Percentiles rank a stretch among this genome's conserved stretches.
These are phyloP conservation scores for Chlorella sp. DNA, from an alignment of 139 green algal species.

Conservation along the genomic window DNA sequence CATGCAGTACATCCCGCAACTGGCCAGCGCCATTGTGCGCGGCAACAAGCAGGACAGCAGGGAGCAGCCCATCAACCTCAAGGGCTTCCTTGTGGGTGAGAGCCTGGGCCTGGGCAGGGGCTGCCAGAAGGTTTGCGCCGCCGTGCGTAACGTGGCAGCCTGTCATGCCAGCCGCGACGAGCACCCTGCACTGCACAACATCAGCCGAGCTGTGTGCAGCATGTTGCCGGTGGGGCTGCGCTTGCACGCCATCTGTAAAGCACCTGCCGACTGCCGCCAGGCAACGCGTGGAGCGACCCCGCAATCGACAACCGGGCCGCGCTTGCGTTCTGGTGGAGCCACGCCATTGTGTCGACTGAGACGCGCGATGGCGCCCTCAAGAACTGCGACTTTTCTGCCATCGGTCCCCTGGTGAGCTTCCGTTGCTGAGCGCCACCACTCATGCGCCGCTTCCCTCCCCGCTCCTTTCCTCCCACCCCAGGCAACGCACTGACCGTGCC, in stretches of 20 bases:
- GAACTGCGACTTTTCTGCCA: constrained; percentile 62
- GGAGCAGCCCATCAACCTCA: constrained; percentile 61
- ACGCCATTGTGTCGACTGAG: constrained; percentile 68
- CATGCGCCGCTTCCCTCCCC: neutral
- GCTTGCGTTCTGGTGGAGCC: constrained; percentile 78
- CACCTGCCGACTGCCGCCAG: constrained; percentile 23
- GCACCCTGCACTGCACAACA: too few species aligned
- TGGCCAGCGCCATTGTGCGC: constrained; percentile 67
- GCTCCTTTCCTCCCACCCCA: neutral
- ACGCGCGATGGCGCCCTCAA: constrained; percentile 35
- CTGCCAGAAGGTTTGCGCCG: too few species aligned
- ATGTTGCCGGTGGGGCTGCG: too few species aligned
- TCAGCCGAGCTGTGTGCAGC: too few species aligned
- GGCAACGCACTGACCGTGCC: constrained; percentile 86
- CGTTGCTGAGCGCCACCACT: neutral
- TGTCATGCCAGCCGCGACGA: too few species aligned
- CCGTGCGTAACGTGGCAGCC: too few species aligned
- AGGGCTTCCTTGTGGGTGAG: constrained; percentile 79
- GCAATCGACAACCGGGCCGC: constrained; percentile 76
- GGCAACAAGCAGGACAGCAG: constrained; percentile 40
- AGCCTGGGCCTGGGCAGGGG: neutral
- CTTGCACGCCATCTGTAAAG: too few species aligned
- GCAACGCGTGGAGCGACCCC: constrained; percentile 87
- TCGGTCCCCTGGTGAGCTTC: constrained; percentile 48
- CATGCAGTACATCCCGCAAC: constrained; percentile 33